Evolutionary conservation across 192 early-diverging fungal species (phyloP), one percentile per base, ranked within the genome.

Genomic region (Linnemannia exigua): DNA sequence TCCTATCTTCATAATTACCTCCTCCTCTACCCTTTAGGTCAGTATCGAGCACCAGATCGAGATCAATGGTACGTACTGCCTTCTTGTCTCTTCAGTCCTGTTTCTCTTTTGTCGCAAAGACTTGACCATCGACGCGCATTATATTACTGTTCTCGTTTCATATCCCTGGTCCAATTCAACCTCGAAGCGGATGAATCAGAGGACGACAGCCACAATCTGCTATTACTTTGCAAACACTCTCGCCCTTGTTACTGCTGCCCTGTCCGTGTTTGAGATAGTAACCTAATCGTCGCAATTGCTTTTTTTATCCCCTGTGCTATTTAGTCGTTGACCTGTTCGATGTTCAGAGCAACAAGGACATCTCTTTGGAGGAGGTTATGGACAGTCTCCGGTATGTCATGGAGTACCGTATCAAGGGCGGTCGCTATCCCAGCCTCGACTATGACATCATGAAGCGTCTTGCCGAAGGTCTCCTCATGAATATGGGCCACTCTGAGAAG

Each of bases 351-450:
- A 90, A 90, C 87, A 83, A 83, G 71, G 93, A 95, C 70, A 92
- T 96, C 36, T 92, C 95, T 4, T 88, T 96, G 0, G 84, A 88
- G 63, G 97, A 98, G 86, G 94, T 98, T 50, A 92, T 99, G 31
- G 93, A 93, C 35, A 93, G 98, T 16, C 90, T 99, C 68, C 96
- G 95, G 66, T 99, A 98, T 88, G 97, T 98, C 31, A 96, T 98
- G 92, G 96, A 98, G 80, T 97, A 95, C 87, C 94, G 96, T 31
- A 93, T 99, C 74, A 95, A 95, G 75, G 95, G 95, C 68, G 94
- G 95, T 19, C 94, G 95, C 79, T 94, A 95, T 89, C 93, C 91
- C 52, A 93, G 94, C 70, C 93, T 99, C 44, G 97, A 98, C 48
- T 84, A 79, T 8, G 92, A 79, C 8, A 84, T 99, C 52, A 99